Conservation (phyloP, 2,329 filamentous ascomycete species). For the Aureobasidium sp. region DNA sequence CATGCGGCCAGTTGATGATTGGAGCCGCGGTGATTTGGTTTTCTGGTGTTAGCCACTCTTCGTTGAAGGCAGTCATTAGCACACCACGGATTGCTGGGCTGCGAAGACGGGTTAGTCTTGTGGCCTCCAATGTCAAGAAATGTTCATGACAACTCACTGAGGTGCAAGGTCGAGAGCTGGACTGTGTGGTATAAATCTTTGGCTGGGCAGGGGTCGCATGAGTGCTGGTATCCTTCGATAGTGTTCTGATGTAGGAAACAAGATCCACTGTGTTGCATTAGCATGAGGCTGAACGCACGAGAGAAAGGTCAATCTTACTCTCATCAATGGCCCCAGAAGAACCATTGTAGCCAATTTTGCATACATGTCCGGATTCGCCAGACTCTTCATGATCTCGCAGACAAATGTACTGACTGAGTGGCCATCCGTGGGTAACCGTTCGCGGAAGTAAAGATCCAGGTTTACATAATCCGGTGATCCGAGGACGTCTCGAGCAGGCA, state of each 20-base stretch:
- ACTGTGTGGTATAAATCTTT: slow-evolving; percentile 14
- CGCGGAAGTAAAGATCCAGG: slow-evolving; percentile 7
- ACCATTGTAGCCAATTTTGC: slow-evolving; percentile 8
- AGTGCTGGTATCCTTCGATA: slow-evolving; percentile 13
- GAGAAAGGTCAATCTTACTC: neutral
- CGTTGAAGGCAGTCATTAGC: slow-evolving; percentile 3
- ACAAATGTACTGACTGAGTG: slow-evolving; percentile 3
- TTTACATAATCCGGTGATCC: neutral
- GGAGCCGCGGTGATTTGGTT: slow-evolving; percentile 9
- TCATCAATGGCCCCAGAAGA: neutral
- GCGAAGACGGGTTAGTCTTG: no score
- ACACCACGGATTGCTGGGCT: slow-evolving; percentile 12
- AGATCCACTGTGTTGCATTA: slow-evolving; percentile 4
- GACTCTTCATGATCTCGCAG: slow-evolving; percentile 9
- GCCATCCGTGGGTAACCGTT: neutral
- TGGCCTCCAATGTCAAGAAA: neutral
- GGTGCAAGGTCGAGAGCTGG: slow-evolving; percentile 12
- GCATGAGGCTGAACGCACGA: neutral
- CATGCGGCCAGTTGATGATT: neutral
- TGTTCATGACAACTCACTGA: neutral
- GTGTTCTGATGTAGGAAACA: slow-evolving; percentile 11
- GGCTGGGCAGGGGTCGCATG: slow-evolving; percentile 10
- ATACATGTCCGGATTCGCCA: slow-evolving; percentile 3
- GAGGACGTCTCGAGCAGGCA: neutral
- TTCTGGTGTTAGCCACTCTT: slow-evolving; percentile 13